Base-by-base conservation (phyloP, 108 stramenopile genomes). In the Fistulifera solaris region DNA sequence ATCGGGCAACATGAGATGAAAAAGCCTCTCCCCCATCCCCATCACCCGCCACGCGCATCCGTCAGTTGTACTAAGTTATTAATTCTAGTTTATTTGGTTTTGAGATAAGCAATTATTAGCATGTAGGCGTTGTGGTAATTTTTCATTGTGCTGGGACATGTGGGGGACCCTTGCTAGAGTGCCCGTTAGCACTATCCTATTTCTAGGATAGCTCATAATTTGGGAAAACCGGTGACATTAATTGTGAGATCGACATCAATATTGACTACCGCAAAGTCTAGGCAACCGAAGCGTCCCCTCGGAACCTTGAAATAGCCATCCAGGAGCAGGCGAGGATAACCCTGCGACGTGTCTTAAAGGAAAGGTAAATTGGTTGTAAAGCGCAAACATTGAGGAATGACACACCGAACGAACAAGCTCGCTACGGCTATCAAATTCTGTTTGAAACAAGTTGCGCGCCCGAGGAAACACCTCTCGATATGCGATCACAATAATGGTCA, bases 271-370 rank as follows among this genome's bases (percentile, higher is more conserved):
- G 65, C 65, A 59, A 88, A 83, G 38, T 78, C 75, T 21, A 82
- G 86, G 66, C 82, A 84, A n/a, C 86, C 86, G 54, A 84, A 88
- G 18, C 82, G 67, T 22, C 74, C 73, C 51, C 79, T 61, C 54
- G 78, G 76, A 11, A 84, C 78, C 2, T 80, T 63, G 52, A 88
- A 88, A 54, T 75, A 81, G 35, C 86, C 86, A 66, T 88, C 86
- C 27, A 88, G 75, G 49, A 83, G 50, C 41, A 88, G 58, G n/a
- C 82, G 68, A 17, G 86, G 81, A 59, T 55, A 65, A 35, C 5
- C 38, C 3, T 41, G 27, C 38, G 44, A 23, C 24, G 66, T 55
- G 58, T 79, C 77, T 66, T 63, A 39, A 52, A 52, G 19, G 58
- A 70, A 53, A 44, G 85, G 71, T 17, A 45, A 78, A 16, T 76